phyloP scores from a whole-genome alignment of 2,329 filamentous ascomycete genomes.

The Neopestalotiopsis rosae region DNA sequence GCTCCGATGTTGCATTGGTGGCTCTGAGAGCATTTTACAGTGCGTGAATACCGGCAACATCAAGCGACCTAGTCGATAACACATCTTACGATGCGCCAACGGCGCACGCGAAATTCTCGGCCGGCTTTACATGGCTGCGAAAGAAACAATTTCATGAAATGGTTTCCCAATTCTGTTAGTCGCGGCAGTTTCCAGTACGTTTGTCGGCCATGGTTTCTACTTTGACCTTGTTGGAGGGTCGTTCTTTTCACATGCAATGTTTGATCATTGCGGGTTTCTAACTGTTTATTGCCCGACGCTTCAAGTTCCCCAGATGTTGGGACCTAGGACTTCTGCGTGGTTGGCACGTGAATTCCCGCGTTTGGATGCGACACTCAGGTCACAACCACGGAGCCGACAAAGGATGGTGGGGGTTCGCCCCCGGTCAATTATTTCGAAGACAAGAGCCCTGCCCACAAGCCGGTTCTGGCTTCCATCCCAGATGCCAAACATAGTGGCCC shows the following conservation, averaged over 20 bases:
- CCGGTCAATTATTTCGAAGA: neutral
- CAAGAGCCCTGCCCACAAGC: neutral
- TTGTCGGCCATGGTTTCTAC: neutral
- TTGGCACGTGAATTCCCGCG: constrained; percentile 13
- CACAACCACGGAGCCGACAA: neutral
- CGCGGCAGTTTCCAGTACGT: neutral
- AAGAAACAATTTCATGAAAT: neutral
- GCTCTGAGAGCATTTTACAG: constrained; percentile 6
- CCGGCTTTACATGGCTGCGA: neutral
- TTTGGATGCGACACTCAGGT: neutral
- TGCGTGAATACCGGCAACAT: constrained; percentile 5
- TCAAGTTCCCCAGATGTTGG: neutral
- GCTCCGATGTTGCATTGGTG: constrained; percentile 18
- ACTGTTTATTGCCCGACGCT: neutral
- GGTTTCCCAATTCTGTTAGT: neutral
- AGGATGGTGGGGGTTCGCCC: constrained; percentile 13
- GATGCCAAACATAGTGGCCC: neutral
- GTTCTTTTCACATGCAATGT: neutral
- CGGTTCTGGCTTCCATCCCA: neutral
- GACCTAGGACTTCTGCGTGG: neutral
- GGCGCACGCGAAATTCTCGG: neutral
- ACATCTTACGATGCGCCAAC: constrained; percentile 13
- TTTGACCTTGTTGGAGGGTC: neutral
- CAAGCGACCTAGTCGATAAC: constrained; percentile 11
- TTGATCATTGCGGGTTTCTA: neutral